Evolutionary conservation across 768 basidiomycete species (phyloP).

Genomic region (Cantharellus anzutake): DNA sequence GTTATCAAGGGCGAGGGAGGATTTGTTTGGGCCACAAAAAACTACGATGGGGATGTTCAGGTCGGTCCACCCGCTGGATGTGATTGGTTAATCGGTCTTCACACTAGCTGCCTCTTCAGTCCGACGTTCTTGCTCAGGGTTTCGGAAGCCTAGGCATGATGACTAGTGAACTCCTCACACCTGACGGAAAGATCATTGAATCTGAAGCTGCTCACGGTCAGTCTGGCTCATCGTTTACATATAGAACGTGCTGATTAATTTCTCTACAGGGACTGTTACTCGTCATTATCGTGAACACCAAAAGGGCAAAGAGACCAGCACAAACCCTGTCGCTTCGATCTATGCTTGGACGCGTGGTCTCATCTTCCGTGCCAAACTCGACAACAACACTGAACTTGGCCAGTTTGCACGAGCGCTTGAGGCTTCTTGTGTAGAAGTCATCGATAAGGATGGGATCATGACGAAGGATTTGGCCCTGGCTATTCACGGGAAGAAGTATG

Average conservation of each 20-base stretch:
- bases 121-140: constrained; percentile 92
- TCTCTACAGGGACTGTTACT: constrained; percentile 53
- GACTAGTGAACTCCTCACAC: constrained; percentile 89
- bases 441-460: constrained; percentile 82
- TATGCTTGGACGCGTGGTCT: constrained; percentile 98
- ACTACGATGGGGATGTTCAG: constrained; percentile 63
- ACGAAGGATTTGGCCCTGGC: constrained; percentile 93
- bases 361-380: constrained; percentile 81
- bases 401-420: constrained; percentile 69
- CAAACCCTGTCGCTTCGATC: constrained; percentile 96
- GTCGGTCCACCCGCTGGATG: constrained; percentile 15
- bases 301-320: constrained; percentile 94
- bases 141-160: constrained; percentile 97
- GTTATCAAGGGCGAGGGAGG: constrained; percentile 93
- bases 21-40: constrained; percentile 59
- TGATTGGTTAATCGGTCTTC: not conserved
- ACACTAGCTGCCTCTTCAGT: constrained; percentile 24
- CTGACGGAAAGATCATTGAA: constrained; percentile 83
- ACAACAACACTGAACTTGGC: constrained; percentile 54
- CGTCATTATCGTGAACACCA: constrained; percentile 95
- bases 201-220: constrained; percentile 88
- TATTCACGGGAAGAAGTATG: constrained; percentile 44
- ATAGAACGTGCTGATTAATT: not conserved
- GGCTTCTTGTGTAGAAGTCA: constrained; percentile 73
- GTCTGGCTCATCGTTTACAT: constrained; percentile 8